Evolutionary conservation across 495 filamentous ascomycete species (phyloP), one percentile per base, ranked within the genome.

Genomic region (Aspergillus ellipticus): DNA sequence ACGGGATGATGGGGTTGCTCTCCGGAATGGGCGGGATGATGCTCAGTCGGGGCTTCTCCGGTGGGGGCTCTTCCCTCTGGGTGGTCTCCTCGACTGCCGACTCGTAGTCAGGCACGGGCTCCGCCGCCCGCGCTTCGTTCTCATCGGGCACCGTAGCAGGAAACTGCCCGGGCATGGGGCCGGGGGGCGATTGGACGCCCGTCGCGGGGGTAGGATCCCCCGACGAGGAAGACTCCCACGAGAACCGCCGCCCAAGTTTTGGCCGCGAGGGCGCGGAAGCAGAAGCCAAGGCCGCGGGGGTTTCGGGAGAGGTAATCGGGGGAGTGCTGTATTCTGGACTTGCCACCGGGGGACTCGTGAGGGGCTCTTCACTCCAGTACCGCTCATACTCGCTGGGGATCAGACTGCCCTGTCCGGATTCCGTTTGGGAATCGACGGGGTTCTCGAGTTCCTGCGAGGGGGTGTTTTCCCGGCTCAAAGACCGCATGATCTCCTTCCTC

Each of bases 401-500:
- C 24, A 80, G 75, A 39, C 35, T 39, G 5, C 75, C 76, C 49
- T 51, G 59, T 43, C 45, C 57, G 16, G 62, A 58, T 43, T 68
- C 63, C 13, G 68, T 49, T 20, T 64, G 66, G 11, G 58, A 57
- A 1, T 41, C 57, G 10, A 46, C 43, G 16, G 51, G 28, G 17
- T 59, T 48, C 7, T 71, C 69, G 1, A 62, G 70, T 24, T 70
- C 67, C 7, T 76, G 63, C 4, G 73, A 70, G 6, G 68, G 66
- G 0, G 62, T 68, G 49, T 66, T 66, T 48, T 76, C 66, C 9
- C 83, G 79, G 60, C 80, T 90, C 11, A 94, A 69, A n/a, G 84
- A 88, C 33, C 82, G 83, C 22, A 92, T 88, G 31, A 95, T 95
- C 59, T 96, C 91, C 58, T 90, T 86, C 26, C 86, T 74, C 48